phyloP scores from a whole-genome alignment of 306 rosid genomes.

The Mucuna pruriens region DNA sequence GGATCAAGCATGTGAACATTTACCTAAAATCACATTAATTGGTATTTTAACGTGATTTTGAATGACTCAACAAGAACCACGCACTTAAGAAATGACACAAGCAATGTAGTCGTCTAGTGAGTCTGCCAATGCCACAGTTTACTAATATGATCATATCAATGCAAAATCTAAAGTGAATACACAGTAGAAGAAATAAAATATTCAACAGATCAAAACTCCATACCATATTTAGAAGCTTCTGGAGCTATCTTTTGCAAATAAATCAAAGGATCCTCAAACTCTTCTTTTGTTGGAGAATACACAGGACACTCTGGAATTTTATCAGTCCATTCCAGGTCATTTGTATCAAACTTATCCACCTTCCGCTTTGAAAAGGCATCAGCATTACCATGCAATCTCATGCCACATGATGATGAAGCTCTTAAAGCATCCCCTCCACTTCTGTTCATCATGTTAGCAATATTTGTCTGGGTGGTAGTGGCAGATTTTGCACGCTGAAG shows the following conservation, averaged over 20 bases:
- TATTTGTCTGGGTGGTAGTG: constrained; percentile 49
- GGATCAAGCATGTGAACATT: too few relatives aligned
- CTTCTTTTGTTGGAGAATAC: constrained; percentile 84
- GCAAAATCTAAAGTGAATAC: not conserved
- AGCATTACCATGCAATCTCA: constrained; percentile 62
- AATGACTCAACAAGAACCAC: too few relatives aligned
- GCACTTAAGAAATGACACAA: not conserved
- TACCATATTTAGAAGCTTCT: constrained; percentile 96
- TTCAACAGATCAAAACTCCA: constrained; percentile 44
- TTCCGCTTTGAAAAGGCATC: constrained; percentile 65
- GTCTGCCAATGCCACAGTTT: not conserved
- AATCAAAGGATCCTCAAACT: constrained; percentile 90
- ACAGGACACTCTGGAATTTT: constrained; percentile 91
- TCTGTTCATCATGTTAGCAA: constrained; percentile 68
- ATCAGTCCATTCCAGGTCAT: constrained; percentile 85
- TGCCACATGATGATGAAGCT: constrained; percentile 72
- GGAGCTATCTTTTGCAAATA: constrained; percentile 95
- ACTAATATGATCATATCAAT: not conserved
- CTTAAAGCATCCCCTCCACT: constrained; percentile 96
- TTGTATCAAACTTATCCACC: constrained; percentile 88
- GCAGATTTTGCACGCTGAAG: constrained; percentile 68
- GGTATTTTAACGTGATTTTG: too few relatives aligned
- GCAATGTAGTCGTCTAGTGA: not conserved
- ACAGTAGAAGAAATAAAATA: not conserved
- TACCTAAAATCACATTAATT: too few relatives aligned